Conservation (phyloP, 176 grass and related monocot genomes). For the Ananas comosus region DNA sequence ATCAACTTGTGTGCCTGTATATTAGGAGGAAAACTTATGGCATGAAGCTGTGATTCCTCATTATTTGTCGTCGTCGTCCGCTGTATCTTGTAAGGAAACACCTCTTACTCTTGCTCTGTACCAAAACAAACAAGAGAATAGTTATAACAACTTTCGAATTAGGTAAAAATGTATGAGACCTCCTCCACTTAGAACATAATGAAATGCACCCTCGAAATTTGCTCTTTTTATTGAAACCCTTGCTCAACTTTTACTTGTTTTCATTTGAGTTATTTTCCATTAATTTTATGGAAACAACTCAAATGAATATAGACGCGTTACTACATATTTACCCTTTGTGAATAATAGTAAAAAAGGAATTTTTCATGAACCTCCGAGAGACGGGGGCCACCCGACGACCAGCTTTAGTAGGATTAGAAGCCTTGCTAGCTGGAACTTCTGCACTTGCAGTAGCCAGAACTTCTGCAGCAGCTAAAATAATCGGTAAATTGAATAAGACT, state of each 20-base stretch:
- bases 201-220: background rate
- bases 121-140: slow-evolving; percentile 5
- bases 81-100: slow-evolving; percentile 56
- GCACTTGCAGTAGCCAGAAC: background rate
- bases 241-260: no score
- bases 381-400: slow-evolving; percentile 29
- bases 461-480: no score
- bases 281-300: no score
- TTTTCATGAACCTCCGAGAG: slow-evolving; percentile 40
- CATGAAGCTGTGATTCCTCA: background rate
- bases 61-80: slow-evolving; percentile 41
- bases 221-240: no score
- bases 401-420: slow-evolving; percentile 28
- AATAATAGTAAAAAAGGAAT: no score
- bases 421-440: slow-evolving; percentile 35
- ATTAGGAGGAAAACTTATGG: background rate
- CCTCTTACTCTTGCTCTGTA: slow-evolving; percentile 60
- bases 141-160: background rate
- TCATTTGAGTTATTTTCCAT: no score
- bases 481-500: no score
- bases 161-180: background rate
- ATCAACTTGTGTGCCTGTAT: background rate
- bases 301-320: no score
- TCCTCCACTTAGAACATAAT: slow-evolving; percentile 1
- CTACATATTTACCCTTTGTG: no score